Evolutionary conservation across 2,329 filamentous ascomycete genomes (phyloP), one percentile per base, ranked within the genome.

Genomic region (Beauveria sp.): DNA sequence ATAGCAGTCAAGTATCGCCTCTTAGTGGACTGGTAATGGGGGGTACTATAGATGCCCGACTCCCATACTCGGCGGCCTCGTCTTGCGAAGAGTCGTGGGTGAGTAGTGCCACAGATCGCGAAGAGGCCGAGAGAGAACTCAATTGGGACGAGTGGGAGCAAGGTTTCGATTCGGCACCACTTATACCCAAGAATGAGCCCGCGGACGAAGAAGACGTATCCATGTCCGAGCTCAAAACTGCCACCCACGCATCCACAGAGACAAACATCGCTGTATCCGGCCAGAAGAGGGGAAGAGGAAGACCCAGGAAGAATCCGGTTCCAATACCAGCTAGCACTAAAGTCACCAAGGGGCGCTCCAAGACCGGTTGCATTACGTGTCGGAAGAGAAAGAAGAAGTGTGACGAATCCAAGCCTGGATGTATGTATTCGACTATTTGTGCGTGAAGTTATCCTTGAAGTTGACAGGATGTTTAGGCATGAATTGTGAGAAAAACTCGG

Each of bases 401-500:
- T 67, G 86, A 89, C 66, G 86, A 88, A 72, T 81, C 83, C 16
- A 88, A 87, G 66, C 85, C 85, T 53, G 77, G 82, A 69, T 88
- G 85, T 88, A 76, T 76, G 82, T 75, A 43, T 47, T 14, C 24
- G 14, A 28, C 26, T 10, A 8, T 1, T 4, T 37, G 6, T 2
- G 8, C 24, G 3, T 24, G 2, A 37, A 1, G 6, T 12, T 47
- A 30, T 24, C 1, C 5, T 16, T 16, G 10, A 37, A 37, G 63
- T 62, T 66, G 59, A 65, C 62, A 53, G 62, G 54, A 30, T 72
- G 65, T n/a, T 61, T 61, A 91, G 88, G 90, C 67, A 81, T 91
- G 73, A 96, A 96, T 68, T 96, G 92, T 70, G 88, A 94, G 75
- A 96, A 96, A 80, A 96, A 96, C 71, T 91, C 91, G 9, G 90